These are phyloP conservation scores for Umbellularia californica DNA, from an alignment of 164 flowering plant genomes.

Conservation along the genomic window DNA sequence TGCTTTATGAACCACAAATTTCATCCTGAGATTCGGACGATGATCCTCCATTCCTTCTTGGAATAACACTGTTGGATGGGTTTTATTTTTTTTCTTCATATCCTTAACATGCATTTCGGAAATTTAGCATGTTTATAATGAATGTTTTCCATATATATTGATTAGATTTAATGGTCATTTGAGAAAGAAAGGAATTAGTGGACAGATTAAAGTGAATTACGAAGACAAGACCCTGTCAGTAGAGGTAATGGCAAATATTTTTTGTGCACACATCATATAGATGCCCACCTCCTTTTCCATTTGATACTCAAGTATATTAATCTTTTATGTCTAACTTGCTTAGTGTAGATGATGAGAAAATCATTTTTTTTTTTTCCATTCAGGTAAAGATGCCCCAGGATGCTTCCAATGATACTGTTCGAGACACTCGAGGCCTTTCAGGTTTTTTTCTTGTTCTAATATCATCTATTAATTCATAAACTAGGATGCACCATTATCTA, in stretches of 20 bases:
- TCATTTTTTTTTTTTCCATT: neutral
- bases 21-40: neutral
- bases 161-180: conserved; percentile 71
- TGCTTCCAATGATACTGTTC: conserved; percentile 66
- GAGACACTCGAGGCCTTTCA: conserved; percentile 94
- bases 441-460: conserved; percentile 18
- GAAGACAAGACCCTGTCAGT: conserved; percentile 73
- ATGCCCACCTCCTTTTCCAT: neutral
- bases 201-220: conserved; percentile 57
- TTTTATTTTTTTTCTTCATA: neutral
- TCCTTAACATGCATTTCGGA: neutral
- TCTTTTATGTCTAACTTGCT: neutral
- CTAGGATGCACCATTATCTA: neutral
- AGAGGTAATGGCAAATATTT: conserved; percentile 43
- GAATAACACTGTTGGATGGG: neutral
- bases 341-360: neutral
- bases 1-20: neutral
- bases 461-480: neutral
- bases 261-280: neutral
- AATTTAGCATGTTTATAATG: conserved; percentile 6
- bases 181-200: conserved; percentile 80
- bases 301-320: neutral
- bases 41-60: neutral
- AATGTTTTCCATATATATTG: conserved; percentile 7
- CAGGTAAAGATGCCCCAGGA: conserved; percentile 98